These are phyloP conservation scores for Mycena kentingensis DNA, from an alignment of 768 basidiomycete species.

Conservation along the genomic window DNA sequence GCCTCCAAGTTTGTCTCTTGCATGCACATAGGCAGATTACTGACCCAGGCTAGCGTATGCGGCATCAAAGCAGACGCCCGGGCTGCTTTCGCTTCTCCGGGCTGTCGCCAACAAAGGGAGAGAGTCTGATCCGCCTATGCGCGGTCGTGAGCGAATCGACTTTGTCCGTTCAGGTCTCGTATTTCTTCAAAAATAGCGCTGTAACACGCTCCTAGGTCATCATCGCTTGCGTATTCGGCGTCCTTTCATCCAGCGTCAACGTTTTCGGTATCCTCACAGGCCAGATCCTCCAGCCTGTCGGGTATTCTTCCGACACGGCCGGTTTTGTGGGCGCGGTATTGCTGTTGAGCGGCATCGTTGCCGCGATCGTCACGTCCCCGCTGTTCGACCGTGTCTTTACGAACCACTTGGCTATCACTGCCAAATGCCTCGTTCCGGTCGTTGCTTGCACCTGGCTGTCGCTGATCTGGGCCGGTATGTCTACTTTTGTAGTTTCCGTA, in stretches of 20 bases:
- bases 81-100: constrained; percentile 54
- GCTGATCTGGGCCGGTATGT: constrained; percentile 78
- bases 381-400: constrained; percentile 85
- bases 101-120: constrained; percentile 52
- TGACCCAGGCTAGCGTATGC: constrained; percentile 54
- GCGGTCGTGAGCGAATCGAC: constrained; percentile 65
- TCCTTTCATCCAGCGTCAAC: constrained; percentile 56
- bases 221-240: constrained; percentile 59
- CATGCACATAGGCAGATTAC: neutral
- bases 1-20: constrained; percentile 63
- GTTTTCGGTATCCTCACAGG: constrained; percentile 66
- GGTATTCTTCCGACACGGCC: constrained; percentile 65
- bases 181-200: neutral
- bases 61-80: constrained; percentile 59
- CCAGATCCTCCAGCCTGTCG: constrained; percentile 73
- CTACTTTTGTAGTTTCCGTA: neutral
- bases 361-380: constrained; percentile 69
- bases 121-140: constrained; percentile 56
- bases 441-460: constrained; percentile 67
- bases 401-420: constrained; percentile 60
- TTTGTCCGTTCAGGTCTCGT: constrained; percentile 38
- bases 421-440: constrained; percentile 62
- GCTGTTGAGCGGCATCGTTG: constrained; percentile 69
- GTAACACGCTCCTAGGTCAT: constrained; percentile 33
- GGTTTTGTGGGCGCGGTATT: constrained; percentile 72